Percentiles rank a stretch among this genome's conserved stretches.
phyloP scores from a whole-genome alignment of 441 rosid genomes.

The Eutrema salsugineum region DNA sequence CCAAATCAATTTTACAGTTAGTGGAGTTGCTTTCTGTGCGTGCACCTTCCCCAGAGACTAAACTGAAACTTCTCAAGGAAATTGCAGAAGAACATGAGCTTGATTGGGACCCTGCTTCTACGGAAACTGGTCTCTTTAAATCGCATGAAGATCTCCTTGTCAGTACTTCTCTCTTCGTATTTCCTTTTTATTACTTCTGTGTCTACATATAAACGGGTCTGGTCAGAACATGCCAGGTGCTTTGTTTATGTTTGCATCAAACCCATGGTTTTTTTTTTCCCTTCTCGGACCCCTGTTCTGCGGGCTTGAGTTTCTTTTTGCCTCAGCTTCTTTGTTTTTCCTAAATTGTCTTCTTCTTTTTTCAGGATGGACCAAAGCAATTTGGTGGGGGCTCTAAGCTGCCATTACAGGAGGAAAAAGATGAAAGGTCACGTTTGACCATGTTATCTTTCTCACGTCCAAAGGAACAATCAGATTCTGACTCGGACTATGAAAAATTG shows the following conservation, averaged over 20 bases:
- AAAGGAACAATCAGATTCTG: constrained; percentile 53
- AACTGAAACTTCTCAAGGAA: constrained; percentile 86
- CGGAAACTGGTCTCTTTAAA: constrained; percentile 81
- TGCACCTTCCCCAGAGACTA: constrained; percentile 73
- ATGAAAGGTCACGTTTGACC: constrained; percentile 36
- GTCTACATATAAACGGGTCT: background rate
- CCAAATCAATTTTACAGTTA: constrained; percentile 48
- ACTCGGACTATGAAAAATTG: constrained; percentile 46
- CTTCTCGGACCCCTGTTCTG: background rate
- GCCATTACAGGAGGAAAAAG: constrained; percentile 76
- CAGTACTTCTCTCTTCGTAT: constrained; percentile 29
- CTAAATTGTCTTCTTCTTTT: constrained; percentile 20
- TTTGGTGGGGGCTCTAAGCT: constrained; percentile 70
- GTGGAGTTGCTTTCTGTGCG: constrained; percentile 84
- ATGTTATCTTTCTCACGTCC: constrained; percentile 27
- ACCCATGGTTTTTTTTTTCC: background rate
- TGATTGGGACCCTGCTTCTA: constrained; percentile 93
- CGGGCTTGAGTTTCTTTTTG: background rate
- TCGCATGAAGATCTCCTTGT: constrained; percentile 89
- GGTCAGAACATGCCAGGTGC: background rate
- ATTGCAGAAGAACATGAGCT: constrained; percentile 94
- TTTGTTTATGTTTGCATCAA: background rate
- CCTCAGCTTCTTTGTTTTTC: background rate
- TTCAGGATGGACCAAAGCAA: constrained; percentile 78
- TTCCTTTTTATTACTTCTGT: background rate